Evolutionary conservation across 176 grass and related monocot species (phyloP).

Genomic region (Echinochloa phyllopogon): DNA sequence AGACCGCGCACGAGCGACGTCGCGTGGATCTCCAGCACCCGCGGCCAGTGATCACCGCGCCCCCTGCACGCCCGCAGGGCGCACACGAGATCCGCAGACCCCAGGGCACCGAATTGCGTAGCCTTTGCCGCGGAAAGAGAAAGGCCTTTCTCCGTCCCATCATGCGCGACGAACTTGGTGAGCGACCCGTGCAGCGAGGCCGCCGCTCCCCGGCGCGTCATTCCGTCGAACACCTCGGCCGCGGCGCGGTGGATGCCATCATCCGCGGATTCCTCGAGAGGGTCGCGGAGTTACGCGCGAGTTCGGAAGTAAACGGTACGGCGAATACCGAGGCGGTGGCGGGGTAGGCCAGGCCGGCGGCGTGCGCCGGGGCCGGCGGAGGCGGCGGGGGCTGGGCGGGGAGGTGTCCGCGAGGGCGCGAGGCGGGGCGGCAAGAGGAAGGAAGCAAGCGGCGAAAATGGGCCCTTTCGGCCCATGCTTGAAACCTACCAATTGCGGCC

Average conservation of each 20-base stretch:
- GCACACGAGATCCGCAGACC: constrained; percentile 3
- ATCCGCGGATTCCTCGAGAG: accelerated
- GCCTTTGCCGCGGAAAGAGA: constrained; percentile 27
- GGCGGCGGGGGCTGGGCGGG: background rate
- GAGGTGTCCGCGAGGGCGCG: background rate
- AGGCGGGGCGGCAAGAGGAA: too few species aligned
- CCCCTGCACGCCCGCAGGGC: constrained; percentile 44
- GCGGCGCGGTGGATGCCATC: background rate
- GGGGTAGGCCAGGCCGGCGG: background rate
- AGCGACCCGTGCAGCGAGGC: constrained; percentile 34
- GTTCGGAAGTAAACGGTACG: too few species aligned
- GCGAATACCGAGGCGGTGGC: background rate
- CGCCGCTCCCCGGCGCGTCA: constrained; percentile 38
- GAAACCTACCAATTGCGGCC: too few species aligned
- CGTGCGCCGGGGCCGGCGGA: background rate
- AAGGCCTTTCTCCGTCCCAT: background rate
- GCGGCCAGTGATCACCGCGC: background rate
- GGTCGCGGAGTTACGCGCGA: background rate
- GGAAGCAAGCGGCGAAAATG: too few species aligned
- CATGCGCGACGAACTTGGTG: constrained; percentile 12
- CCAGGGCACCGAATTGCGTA: constrained; percentile 13
- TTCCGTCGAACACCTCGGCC: constrained; percentile 39
- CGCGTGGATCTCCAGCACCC: constrained; percentile 36
- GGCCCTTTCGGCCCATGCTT: too few species aligned
- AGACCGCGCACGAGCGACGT: constrained; percentile 9